phyloP scores from a whole-genome alignment of 148 eudicot species.

The Cornus controversa region DNA sequence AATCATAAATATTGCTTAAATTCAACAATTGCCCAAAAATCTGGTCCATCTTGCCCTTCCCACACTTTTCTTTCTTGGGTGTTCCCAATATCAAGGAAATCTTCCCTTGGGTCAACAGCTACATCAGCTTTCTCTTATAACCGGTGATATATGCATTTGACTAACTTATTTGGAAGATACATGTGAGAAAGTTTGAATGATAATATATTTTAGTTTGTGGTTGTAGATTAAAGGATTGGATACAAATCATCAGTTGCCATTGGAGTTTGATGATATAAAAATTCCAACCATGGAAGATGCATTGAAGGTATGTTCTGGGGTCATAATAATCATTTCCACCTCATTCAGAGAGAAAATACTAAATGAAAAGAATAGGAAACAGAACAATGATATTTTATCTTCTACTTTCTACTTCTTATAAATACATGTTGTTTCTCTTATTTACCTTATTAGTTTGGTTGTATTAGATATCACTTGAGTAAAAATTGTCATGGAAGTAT shows the following conservation, averaged over 20 bases:
- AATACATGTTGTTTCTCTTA: neutral
- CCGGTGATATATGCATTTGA: neutral
- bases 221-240: slow-evolving; percentile 68
- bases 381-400: neutral
- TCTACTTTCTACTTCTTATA: neutral
- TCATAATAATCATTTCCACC: neutral
- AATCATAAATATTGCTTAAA: too few relatives aligned
- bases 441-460: neutral
- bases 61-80: too few relatives aligned
- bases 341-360: neutral
- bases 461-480: neutral
- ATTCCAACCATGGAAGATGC: slow-evolving; percentile 81
- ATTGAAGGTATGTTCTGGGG: slow-evolving; percentile 49
- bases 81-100: too few relatives aligned
- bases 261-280: slow-evolving; percentile 41
- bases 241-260: slow-evolving; percentile 35
- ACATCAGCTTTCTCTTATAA: too few relatives aligned
- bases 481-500: neutral
- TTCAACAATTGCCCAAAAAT: too few relatives aligned
- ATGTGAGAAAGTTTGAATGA: slow-evolving; percentile 7
- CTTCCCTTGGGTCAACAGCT: too few relatives aligned
- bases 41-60: too few relatives aligned
- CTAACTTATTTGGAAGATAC: slow-evolving; percentile 10
- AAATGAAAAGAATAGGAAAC: neutral
- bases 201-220: slow-evolving; percentile 21